Evolutionary conservation across 2,329 filamentous ascomycete genomes (phyloP), one percentile per base, ranked within the genome.

Genomic region (Epichloe hybrida): DNA sequence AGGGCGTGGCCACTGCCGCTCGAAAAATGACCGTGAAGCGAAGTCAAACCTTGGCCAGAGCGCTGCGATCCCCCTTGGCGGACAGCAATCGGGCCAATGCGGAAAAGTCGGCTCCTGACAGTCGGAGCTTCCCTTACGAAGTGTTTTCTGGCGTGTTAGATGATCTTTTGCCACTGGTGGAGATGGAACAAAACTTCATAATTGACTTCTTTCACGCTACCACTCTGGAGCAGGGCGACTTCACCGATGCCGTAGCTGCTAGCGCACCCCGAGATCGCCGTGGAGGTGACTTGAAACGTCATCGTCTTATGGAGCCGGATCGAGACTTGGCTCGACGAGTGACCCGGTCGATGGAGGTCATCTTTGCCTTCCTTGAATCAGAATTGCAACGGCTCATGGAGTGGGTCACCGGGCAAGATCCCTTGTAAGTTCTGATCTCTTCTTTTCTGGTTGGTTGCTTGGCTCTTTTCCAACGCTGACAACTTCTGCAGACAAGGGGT

Each of bases 171-270:
- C 87, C 85, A 5, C 75, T 95, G 51, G 82, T 96, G 52, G 83
- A 88, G 58, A 90, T 91, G 65, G 93, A 98, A 68, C 91, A 98
- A 65, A 97, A 96, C 63, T 98, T 97, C 63, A 75, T 96, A 46
- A 83, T 95, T n/a, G 88, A 95, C 58, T 93, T 96, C 66, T 97
- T 97, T 76, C 91, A 97, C 59, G 81, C 93, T 27, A 87, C 85
- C n/a, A 94, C 88, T 2, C 74, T 91, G 31, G 84, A 89, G 59
- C 83, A 81, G 37, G 69, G 79, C 15, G 90, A 96, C 62, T 97
- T 96, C 62, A 76, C 85, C 1, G 93, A 97, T 56, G 77, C 84
- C 3, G 84, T 96, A 17, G 73, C 77, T 20, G 75, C 78, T 2
- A 73, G 74, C 2, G 70, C 76, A 23, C 88, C 89, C 6, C 77